Base-by-base conservation (phyloP, 306 rosid genomes). In the Vigna radiata region DNA sequence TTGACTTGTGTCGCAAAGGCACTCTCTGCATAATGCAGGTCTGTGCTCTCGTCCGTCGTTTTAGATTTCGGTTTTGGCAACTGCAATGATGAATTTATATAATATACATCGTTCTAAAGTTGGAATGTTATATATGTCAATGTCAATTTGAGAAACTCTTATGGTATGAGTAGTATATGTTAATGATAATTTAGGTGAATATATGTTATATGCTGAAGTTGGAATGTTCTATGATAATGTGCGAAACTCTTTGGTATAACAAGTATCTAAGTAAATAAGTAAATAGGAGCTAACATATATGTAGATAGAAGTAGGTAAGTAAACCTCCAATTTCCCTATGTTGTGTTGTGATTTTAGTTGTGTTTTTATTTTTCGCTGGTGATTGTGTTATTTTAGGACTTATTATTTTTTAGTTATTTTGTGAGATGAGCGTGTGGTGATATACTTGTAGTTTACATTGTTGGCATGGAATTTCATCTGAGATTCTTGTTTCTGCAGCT, bases 1-100 rank as follows among this genome's bases (percentile, higher is more conserved):
- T 85, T 70, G 93, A 91, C 86, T 87, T 93, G 33, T 93, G 98
- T 79, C 91, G 98, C 63, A 62, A 82, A 83, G 98, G 98, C 53
- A 58, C 85, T 11, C 97, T 93, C 47, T 93, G 98, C 76, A 74
- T 93, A 82, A 93, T 93, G 90, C 98, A 93, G 95, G 98, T 91
- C 46, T 5, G 15, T 60, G 15, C 19, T 60, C 66, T 60, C 39
- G 15, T 12, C 25, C 18, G 10, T 13, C 11, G 19, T 60, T 29
- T 27, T 60, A 27, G 23, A 7, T 61, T 61, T 61, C 21, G 23
- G 23, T 3, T 61, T 29, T 60, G 17, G 64, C 5, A 25, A 25
- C 10, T 4, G 21, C 6, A 7, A 60, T 14, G 43, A 60, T 8
- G 46, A 60, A 15, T 60, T 59, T 59, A 2, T 15, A 27, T 25